These are phyloP conservation scores for Paradendryphiella salina DNA, from an alignment of 2,329 filamentous ascomycete genomes.

Conservation along the genomic window DNA sequence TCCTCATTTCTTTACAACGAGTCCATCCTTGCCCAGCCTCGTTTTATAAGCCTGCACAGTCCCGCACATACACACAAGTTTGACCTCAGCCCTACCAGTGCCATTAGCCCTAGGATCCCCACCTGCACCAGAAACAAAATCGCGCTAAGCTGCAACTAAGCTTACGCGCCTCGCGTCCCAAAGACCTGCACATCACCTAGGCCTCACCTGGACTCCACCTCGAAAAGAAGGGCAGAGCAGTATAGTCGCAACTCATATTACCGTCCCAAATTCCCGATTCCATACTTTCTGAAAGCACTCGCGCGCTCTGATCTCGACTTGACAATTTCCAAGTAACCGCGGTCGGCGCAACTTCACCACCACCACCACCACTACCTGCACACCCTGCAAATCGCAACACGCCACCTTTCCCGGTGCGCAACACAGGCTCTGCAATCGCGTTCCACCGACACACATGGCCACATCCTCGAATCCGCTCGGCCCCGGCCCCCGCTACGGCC, in stretches of 20 bases:
- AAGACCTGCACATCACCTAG: slow-evolving; percentile 10
- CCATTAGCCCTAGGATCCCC: slow-evolving; percentile 7
- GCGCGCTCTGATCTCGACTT: neutral
- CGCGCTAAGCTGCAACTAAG: slow-evolving; percentile 25
- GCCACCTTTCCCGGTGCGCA: neutral
- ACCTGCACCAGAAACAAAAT: slow-evolving; percentile 9
- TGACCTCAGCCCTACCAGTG: slow-evolving; percentile 10
- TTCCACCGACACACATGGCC: slow-evolving; percentile 50
- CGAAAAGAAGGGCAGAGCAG: slow-evolving; percentile 2
- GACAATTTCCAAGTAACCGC: neutral
- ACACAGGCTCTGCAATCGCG: neutral
- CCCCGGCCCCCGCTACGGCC: slow-evolving; percentile 59
- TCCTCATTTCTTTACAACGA: neutral
- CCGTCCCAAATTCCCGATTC: neutral
- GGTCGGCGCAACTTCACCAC: slow-evolving; percentile 9
- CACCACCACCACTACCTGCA: neutral
- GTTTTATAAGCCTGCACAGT: neutral
- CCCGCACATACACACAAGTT: neutral
- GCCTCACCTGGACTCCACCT: slow-evolving; percentile 14
- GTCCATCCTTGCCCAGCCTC: neutral
- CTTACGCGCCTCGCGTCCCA: slow-evolving; percentile 27
- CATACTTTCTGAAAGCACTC: neutral
- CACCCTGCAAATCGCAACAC: slow-evolving; percentile 8
- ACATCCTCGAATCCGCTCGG: slow-evolving; percentile 57
- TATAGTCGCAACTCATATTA: slow-evolving; percentile 8